Evolutionary conservation across 441 rosid genomes (phyloP), one percentile per base, ranked within the genome.

Genomic region (Adansonia grandidieri): DNA sequence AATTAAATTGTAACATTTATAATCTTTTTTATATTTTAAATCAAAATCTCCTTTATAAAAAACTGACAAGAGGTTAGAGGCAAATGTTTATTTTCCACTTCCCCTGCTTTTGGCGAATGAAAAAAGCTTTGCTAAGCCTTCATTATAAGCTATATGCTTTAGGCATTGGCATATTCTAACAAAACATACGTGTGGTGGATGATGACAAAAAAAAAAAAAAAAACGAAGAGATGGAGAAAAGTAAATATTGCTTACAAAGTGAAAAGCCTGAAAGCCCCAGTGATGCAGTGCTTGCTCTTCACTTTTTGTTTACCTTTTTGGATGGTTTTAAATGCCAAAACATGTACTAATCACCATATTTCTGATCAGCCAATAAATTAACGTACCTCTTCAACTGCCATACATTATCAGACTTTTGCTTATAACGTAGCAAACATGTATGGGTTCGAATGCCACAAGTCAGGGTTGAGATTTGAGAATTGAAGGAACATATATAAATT

Each of bases 311-410:
- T 40, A 22, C 13, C 58, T 48, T 48, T 19, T 67, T n/a, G 11
- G 69, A 64, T 64, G 69, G 48, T 40, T 64, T 64, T 64, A 64
- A 64, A 37, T 64, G 22, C 48, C 28, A 40, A 64, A 64, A 2
- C 7, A 37, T 64, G 69, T 37, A 64, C 48, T 24, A 37, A 40
- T 64, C 69, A 64, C 20, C 20, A 0, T 37, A 37, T 64, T 19
- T 64, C 69, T 37, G 11, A 14, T 63, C 45, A 5, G 9, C 17
- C 47, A 6, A 62, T 62, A 37, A 64, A 37, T 64, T 64, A 15
- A 64, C 7, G 22, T 37, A 15, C 69, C 22, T 64, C 15, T 15
- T 0, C 9, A 62, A 28, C 13, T 28, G 67, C 8, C 19, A 5
- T 11, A 62, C n/a, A 24, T 62, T 24, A 62, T 58, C 28, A 24